Evolutionary conservation across 768 basidiomycete species (phyloP), one percentile per base, ranked within the genome.

Genomic region (Trametes coccinea): DNA sequence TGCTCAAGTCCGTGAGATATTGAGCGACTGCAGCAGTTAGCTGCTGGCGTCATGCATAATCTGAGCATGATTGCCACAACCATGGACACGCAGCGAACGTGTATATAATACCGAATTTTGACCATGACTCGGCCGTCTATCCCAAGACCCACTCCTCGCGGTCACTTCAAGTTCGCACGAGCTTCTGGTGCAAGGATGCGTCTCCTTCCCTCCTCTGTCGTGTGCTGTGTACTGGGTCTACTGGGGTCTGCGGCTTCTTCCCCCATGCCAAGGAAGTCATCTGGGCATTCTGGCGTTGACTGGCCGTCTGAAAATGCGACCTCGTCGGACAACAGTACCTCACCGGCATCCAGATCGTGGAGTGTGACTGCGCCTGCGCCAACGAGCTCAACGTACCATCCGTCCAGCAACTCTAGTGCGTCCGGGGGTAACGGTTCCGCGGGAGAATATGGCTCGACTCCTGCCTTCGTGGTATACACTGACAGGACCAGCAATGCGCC

Each of bases 401-500:
- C 44, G 14, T 17, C 30, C 9, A 31, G 40, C 17, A 46, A 33
- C 22, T 47, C 55, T n/a, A 48, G 44, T 7, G 16, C 54, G 16
- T 13, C 44, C 8, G 33, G 44, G 2, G 34, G 17, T 22, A 27
- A 39, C 17, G 27, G 39, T 14, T 2, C n/a, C 14, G 13, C 37
- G 4, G 22, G 27, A 2, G 40, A 49, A 14, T 58, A 58, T 29
- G 56, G 56, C 22, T 58, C 56, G 4, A 58, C 56, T 1, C 60
- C 60, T 13, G 60, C 60, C 30, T 61, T 61, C 31, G 60, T 61
- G 14, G 47, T 61, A 6, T 61, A 61, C 53, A 61, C 60, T 13
- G 62, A 63, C 52, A 52, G 31, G 5, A 40, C 45, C 22, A 53
- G 53, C 37, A 34, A 39, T 17, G 62, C 51, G 10, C 37, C 48